Evolutionary conservation across 78 protist species (phyloP).

Genomic region (Capsaspora owczarzaki): DNA sequence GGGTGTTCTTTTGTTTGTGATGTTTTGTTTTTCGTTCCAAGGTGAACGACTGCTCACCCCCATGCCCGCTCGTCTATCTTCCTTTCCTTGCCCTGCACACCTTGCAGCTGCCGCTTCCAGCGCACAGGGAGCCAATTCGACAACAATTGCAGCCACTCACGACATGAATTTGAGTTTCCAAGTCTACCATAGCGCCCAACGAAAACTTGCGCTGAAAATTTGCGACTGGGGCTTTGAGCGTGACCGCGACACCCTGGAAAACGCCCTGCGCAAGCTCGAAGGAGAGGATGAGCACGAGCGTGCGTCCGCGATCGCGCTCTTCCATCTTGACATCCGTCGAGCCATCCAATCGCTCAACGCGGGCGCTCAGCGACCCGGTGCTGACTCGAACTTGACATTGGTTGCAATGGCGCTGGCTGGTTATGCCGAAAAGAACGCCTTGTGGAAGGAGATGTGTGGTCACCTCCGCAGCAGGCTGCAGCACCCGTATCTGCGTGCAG

Average conservation of each 20-base stretch:
- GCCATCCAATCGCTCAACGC: slow-evolving; percentile 26
- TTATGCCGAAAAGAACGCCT: slow-evolving; percentile 2
- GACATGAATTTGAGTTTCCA: not conserved
- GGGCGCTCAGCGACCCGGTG: too few relatives aligned
- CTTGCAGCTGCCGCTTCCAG: not conserved
- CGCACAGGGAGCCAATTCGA: not conserved
- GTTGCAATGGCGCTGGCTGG: slow-evolving; percentile 63
- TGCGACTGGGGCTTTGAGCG: slow-evolving; percentile 1
- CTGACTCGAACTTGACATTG: too few relatives aligned
- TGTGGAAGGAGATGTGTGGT: slow-evolving; percentile 45
- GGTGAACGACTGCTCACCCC: not conserved
- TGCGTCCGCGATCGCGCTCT: slow-evolving; percentile 50
- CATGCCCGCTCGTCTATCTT: not conserved
- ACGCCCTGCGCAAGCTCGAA: slow-evolving; percentile 20
- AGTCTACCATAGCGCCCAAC: not conserved
- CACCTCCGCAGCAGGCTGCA: not conserved
- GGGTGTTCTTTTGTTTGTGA: not conserved
- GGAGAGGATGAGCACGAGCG: slow-evolving; percentile 39
- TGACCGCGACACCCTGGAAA: not conserved
- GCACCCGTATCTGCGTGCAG: slow-evolving; percentile 46
- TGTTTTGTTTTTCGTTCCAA: not conserved
- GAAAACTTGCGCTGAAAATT: not conserved
- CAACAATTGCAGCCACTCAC: not conserved
- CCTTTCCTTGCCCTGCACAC: not conserved
- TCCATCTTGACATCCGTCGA: slow-evolving; percentile 52